Evolutionary conservation across 768 basidiomycete genomes (phyloP).

Genomic region (Tulasnella sp.): DNA sequence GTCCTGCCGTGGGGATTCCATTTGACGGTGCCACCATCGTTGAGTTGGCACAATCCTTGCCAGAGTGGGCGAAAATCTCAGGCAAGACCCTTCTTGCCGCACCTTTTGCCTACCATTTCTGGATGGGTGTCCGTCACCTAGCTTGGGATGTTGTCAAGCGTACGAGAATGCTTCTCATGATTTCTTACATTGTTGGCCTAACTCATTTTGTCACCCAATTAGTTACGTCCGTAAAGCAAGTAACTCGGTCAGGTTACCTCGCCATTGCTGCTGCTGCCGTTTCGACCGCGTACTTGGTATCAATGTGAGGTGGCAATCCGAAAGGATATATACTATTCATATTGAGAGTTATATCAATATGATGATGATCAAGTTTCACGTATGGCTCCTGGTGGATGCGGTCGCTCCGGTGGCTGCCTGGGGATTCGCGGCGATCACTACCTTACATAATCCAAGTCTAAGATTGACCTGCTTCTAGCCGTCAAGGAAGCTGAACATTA

Average conservation of each 20-base stretch:
- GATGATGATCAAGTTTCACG: too few relatives aligned
- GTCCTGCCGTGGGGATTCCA: constrained; percentile 56
- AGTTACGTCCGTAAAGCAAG: constrained; percentile 80
- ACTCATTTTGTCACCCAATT: constrained; percentile 11
- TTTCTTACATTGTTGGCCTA: neutral
- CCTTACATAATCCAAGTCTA: too few relatives aligned
- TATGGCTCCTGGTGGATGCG: too few relatives aligned
- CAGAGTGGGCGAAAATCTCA: constrained; percentile 68
- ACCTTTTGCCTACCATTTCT: constrained; percentile 85
- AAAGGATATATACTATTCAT: neutral
- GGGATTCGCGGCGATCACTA: too few relatives aligned
- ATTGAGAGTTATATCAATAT: too few relatives aligned
- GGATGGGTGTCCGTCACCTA: constrained; percentile 88
- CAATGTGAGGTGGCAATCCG: neutral
- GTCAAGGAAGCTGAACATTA: too few relatives aligned
- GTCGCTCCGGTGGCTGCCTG: too few relatives aligned
- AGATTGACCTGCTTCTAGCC: too few relatives aligned
- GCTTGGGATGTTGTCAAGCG: constrained; percentile 85
- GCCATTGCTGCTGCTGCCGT: constrained; percentile 75
- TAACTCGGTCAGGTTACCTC: constrained; percentile 75
- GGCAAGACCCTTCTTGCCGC: constrained; percentile 75
- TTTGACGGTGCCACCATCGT: constrained; percentile 78
- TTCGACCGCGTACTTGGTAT: constrained; percentile 62
- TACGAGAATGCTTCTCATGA: constrained; percentile 43
- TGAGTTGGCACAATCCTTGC: constrained; percentile 63